These are phyloP conservation scores for Leccinum proliferum DNA, from an alignment of 1,284 basidiomycete species.

Conservation along the genomic window DNA sequence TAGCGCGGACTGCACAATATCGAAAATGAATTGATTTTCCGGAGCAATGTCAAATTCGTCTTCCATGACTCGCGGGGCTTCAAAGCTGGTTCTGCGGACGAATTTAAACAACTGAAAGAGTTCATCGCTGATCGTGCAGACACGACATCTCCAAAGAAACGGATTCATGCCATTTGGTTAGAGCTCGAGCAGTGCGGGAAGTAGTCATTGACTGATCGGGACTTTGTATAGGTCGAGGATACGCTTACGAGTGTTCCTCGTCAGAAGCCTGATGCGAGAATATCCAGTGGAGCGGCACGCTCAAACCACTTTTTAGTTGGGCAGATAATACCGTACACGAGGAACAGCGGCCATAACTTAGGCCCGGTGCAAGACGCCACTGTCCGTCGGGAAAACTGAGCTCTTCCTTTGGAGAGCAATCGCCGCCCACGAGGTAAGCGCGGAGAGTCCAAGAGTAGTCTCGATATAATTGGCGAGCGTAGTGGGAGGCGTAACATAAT, in stretches of 20 bases:
- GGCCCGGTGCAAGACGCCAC: conserved; percentile 3
- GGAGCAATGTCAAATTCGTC: too few species aligned
- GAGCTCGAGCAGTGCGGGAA: too few species aligned
- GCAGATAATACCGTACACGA: neutral
- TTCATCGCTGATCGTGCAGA: too few species aligned
- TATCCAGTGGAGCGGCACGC: neutral
- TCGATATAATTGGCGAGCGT: conserved; percentile 12
- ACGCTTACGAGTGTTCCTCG: neutral
- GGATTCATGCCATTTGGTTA: too few species aligned
- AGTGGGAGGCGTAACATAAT: neutral
- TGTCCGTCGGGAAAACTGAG: conserved; percentile 1
- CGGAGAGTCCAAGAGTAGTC: conserved; percentile 8
- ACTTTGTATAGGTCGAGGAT: neutral
- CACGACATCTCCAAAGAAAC: too few species aligned
- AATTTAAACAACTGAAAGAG: too few species aligned
- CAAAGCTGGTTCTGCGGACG: too few species aligned
- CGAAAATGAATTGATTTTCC: too few species aligned
- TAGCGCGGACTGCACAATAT: too few species aligned
- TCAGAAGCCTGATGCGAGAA: neutral
- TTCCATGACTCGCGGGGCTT: too few species aligned
- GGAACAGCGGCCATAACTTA: conserved; percentile 20
- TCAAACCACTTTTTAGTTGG: neutral
- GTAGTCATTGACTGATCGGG: too few species aligned
- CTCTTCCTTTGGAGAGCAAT: conserved; percentile 14
- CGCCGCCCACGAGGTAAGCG: conserved; percentile 15